A percentile compares a stretch with the other conserved stretches of the same genome.
These are phyloP conservation scores for Ceratobasidium sp. DNA, from an alignment of 1,284 basidiomycete genomes.

Conservation along the genomic window DNA sequence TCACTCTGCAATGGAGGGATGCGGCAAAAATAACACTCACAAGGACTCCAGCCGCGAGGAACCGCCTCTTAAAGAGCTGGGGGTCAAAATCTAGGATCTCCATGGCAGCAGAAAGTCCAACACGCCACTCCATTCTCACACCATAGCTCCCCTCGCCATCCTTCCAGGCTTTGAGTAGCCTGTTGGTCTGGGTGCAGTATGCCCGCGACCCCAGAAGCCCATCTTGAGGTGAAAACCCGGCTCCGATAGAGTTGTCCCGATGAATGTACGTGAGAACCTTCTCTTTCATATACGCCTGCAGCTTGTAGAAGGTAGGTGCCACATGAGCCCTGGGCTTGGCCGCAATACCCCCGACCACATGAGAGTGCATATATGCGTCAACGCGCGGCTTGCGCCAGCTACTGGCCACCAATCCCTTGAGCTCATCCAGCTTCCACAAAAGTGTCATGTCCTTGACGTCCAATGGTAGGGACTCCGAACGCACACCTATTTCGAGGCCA, in stretches of 20 bases:
- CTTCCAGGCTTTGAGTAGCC: not conserved
- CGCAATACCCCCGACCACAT: conserved; percentile 9
- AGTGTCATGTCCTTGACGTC: not conserved
- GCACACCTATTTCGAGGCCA: not conserved
- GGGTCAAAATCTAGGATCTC: not conserved
- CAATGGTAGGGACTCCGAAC: not conserved
- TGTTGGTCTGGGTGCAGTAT: not conserved
- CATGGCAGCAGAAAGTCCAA: not conserved
- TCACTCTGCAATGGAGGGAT: not conserved
- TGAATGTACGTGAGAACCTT: conserved; percentile 19
- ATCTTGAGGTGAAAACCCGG: conserved; percentile 16
- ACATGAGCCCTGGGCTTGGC: not conserved
- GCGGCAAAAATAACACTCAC: conserved; percentile 4
- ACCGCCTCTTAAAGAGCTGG: not conserved
- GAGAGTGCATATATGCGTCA: conserved; percentile 23
- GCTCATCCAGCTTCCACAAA: not conserved
- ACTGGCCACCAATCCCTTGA: not conserved
- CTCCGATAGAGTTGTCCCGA: conserved; percentile 18
- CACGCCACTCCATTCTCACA: not conserved
- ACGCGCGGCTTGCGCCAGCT: not conserved
- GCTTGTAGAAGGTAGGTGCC: not conserved
- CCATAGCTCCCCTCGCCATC: not conserved
- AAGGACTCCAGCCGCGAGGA: not conserved
- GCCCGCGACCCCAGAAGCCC: not conserved
- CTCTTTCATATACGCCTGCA: conserved; percentile 29